Evolutionary conservation across 495 filamentous ascomycete genomes (phyloP), one percentile per base, ranked within the genome.

Genomic region (Filosporella fistucella): DNA sequence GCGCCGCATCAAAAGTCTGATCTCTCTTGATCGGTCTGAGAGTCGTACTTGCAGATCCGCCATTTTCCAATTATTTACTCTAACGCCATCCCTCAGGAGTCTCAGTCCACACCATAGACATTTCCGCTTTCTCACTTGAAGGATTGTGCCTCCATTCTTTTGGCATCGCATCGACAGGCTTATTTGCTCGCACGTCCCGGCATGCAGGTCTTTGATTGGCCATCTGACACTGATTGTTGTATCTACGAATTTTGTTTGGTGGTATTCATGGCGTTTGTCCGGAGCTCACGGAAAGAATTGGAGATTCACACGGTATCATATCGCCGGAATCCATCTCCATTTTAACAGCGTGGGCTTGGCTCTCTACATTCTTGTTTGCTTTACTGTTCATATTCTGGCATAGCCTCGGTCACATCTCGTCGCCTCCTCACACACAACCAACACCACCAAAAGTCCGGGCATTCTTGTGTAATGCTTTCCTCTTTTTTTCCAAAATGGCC

Each of bases 181-280:
- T n/a, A n/a, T n/a, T n/a, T n/a, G n/a, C n/a, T n/a, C n/a, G n/a
- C n/a, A n/a, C n/a, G n/a, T n/a, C n/a, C n/a, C n/a, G n/a, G n/a
- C n/a, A n/a, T n/a, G n/a, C n/a, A n/a, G n/a, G n/a, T n/a, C n/a
- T n/a, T n/a, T n/a, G n/a, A n/a, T n/a, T n/a, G n/a, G n/a, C n/a
- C n/a, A n/a, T n/a, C n/a, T n/a, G n/a, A n/a, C 23, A 20, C 45
- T 42, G 43, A 51, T 51, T 49, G 51, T 47, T 56, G 53, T 56
- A 60, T 60, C 45, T 60, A 60, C 47, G 50, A 56, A 32, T 60
- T 60, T 54, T 60, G 52, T 49, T 55, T 60, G 49, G 32, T 33
- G 30, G 29, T 38, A 40, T 47, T 45, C 49, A 53, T 24, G 57
- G 57, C 57, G 57, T 56, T 60, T 50, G 38, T 52, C 28, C 48